Conservation (phyloP, 805 yeast genomes). For the Yamadazyma olivae region DNA sequence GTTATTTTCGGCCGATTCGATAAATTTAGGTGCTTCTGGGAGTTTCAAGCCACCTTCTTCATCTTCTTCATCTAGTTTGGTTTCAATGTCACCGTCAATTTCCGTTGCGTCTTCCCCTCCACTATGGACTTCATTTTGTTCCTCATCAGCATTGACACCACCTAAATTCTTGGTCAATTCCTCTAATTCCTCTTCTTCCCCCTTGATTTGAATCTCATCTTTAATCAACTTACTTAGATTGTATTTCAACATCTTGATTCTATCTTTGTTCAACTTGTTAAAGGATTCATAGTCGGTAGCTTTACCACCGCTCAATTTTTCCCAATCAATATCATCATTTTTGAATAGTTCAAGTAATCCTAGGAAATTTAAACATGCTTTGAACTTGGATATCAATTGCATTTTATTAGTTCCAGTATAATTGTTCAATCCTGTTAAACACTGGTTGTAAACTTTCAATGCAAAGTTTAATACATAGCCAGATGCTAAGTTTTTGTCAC, state of each 20-base stretch:
- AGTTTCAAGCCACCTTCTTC: background rate
- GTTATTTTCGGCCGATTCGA: background rate
- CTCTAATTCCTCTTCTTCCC: constrained; percentile 20
- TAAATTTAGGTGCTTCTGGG: background rate
- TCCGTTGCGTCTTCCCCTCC: background rate
- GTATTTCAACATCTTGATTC: constrained; percentile 33
- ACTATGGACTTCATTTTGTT: background rate
- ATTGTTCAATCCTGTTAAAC: constrained; percentile 22
- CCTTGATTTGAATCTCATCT: constrained; percentile 27
- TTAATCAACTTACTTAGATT: constrained; percentile 38
- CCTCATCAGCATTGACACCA: constrained; percentile 1
- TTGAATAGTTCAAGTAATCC: constrained; percentile 24
- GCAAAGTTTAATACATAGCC: constrained; percentile 28
- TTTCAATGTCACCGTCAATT: background rate
- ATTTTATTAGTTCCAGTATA: constrained; percentile 24
- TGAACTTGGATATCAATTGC: constrained; percentile 28
- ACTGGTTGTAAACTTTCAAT: constrained; percentile 33
- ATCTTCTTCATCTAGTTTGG: background rate
- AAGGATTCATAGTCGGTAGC: constrained; percentile 22
- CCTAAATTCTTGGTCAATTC: constrained; percentile 4
- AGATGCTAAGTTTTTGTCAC: constrained; percentile 51
- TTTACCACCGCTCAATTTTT: constrained; percentile 33
- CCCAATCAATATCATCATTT: constrained; percentile 27
- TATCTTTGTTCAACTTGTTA: constrained; percentile 23
- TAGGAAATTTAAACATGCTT: constrained; percentile 36